These are phyloP conservation scores for Gastrolobium bilobum DNA, from an alignment of 306 rosid species.

Conservation along the genomic window DNA sequence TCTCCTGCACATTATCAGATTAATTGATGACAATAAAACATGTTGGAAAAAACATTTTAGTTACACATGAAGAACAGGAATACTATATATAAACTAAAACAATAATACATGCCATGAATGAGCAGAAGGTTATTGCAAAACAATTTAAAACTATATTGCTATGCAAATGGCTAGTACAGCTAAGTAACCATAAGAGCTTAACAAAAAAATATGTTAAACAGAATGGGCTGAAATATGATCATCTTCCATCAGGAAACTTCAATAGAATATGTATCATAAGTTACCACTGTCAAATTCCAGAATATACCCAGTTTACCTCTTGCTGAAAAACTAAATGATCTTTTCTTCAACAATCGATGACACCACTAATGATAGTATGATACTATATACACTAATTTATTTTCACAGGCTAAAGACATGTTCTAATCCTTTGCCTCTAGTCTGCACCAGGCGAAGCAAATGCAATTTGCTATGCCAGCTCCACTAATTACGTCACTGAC, in stretches of 20 bases:
- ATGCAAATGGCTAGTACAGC: constrained; percentile 26
- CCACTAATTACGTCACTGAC: constrained; percentile 12
- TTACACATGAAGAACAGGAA: constrained; percentile 30
- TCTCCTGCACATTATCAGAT: constrained; percentile 71
- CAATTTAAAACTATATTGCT: constrained; percentile 22
- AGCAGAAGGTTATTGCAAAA: constrained; percentile 24
- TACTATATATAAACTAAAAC: constrained; percentile 35
- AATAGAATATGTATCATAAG: constrained; percentile 30
- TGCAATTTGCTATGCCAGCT: constrained; percentile 16
- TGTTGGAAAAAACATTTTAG: constrained; percentile 18
- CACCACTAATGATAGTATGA: background rate
- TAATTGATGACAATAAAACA: constrained; percentile 29
- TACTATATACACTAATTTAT: constrained; percentile 16
- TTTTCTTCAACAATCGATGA: constrained; percentile 36
- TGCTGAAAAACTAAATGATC: constrained; percentile 28
- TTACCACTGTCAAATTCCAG: background rate
- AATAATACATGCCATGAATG: constrained; percentile 9
- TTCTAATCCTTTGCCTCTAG: constrained; percentile 17
- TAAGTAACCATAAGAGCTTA: constrained; percentile 34
- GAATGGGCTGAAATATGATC: constrained; percentile 25
- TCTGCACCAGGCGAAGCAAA: constrained; percentile 12
- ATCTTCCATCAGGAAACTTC: constrained; percentile 30
- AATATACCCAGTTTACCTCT: constrained; percentile 21
- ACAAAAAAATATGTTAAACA: constrained; percentile 30
- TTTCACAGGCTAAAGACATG: constrained; percentile 4